Base-by-base conservation (phyloP, 305 asterid genomes). In the Ilex paraguariensis region DNA sequence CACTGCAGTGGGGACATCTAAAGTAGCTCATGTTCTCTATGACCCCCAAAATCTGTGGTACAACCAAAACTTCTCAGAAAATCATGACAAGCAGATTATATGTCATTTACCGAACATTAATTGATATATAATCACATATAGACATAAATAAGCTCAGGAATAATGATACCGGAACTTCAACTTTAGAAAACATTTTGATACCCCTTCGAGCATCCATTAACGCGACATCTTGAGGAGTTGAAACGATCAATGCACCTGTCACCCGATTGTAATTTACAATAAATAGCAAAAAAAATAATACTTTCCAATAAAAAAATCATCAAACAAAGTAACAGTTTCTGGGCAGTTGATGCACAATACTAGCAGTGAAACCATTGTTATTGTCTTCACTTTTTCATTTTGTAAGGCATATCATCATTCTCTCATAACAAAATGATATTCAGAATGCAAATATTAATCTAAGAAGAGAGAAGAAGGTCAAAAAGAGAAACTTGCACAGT, bases 191-290 rank as follows among this genome's bases (percentile, higher is more conserved):
- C 98, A 93, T 90, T 77, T 81, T 87, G 67, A 87, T 88, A 31
- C 98, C 98, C 81, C 96, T 87, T 63, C 96, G 81, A 75, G 96
- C 92, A 86, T 93, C 98, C 87, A 90, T 63, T 66, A 92, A 75
- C 28, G 97, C 98, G 65, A 92, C 96, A 75, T 90, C 98, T 79
- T 92, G 98, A 73, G 98, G 98, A 60, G 98, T 92, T 28, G 98
- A 92, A 69, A 92, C 98, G 66, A 92, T 87, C 77, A 92, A 62
- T 31, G 96, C 97, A 66, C 98, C 98, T 91, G 81, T 60, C 55
- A 69, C 69, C 69, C 74, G 5, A 12, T 12, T 49, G 51, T 54
- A 40, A 57, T 55, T 53, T 42, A 15, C 53, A 7, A 49, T n/a
- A 49, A 49, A 49, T 11, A 56, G 66, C 28, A 21, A 21, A 21